These are phyloP conservation scores for Claviceps africana DNA, from an alignment of 2,329 filamentous ascomycete genomes.

Conservation along the genomic window DNA sequence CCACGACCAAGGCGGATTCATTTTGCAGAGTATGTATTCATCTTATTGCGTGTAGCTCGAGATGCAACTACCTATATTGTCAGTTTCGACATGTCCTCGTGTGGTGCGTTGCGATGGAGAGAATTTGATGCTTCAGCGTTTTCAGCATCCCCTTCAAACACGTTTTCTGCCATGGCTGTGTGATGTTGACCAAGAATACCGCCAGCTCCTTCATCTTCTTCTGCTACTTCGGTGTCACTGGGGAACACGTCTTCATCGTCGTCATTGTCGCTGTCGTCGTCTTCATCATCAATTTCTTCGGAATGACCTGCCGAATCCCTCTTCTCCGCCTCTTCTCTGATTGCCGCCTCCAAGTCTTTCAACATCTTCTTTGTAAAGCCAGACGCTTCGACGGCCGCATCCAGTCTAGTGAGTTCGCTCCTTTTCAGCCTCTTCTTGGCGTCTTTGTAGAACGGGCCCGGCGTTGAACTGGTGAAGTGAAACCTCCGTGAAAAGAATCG, in stretches of 20 bases:
- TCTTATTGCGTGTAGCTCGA: constrained; percentile 10
- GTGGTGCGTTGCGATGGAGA: constrained; percentile 7
- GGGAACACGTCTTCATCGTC: constrained; percentile 5
- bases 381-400: constrained; percentile 79
- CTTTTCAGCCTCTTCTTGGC: constrained; percentile 60
- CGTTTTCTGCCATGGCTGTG: neutral
- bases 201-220: neutral
- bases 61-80: constrained; percentile 11
- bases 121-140: neutral
- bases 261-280: constrained; percentile 17
- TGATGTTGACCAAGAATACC: neutral
- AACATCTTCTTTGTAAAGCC: constrained; percentile 96
- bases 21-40: neutral
- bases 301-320: constrained; percentile 20
- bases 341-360: constrained; percentile 82
- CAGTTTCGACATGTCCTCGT: constrained; percentile 17
- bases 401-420: constrained; percentile 55
- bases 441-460: constrained; percentile 75
- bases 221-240: constrained; percentile 5
- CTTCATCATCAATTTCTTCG: constrained; percentile 13
- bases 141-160: neutral
- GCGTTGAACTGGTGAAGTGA: constrained; percentile 67
- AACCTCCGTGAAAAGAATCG: constrained; percentile 84
- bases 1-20: neutral
- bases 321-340: constrained; percentile 56